A percentile compares a stretch with the other conserved stretches of the same genome.
Evolutionary conservation across 2,329 filamentous ascomycete species (phyloP).

Genomic region (Pseudogymnoascus verrucosus): DNA sequence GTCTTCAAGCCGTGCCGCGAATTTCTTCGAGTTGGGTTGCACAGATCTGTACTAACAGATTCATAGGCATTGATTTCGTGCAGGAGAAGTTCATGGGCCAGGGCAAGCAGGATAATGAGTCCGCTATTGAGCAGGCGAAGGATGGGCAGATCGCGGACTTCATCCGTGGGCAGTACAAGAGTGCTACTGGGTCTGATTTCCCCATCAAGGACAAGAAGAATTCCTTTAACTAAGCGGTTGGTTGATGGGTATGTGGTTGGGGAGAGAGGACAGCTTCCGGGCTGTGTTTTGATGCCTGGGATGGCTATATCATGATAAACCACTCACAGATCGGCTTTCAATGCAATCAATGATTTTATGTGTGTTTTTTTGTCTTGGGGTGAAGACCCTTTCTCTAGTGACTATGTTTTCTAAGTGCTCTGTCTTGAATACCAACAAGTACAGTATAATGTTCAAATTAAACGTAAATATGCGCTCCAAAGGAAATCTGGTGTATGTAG

Average conservation of each 20-base stretch:
- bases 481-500: slow-evolving; percentile 1
- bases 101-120: slow-evolving; percentile 64
- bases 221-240: neutral
- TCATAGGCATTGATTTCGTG: slow-evolving; percentile 62
- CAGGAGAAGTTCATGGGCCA: slow-evolving; percentile 67
- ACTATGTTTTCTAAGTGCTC: neutral
- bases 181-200: slow-evolving; percentile 57
- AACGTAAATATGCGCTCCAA: neutral
- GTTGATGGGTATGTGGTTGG: neutral
- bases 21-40: neutral
- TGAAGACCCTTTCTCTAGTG: neutral
- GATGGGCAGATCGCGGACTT: slow-evolving; percentile 71
- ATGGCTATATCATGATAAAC: neutral
- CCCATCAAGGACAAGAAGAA: slow-evolving; percentile 62
- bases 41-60: slow-evolving; percentile 12
- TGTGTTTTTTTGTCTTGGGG: neutral
- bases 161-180: slow-evolving; percentile 65
- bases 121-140: slow-evolving; percentile 71
- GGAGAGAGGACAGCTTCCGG: neutral
- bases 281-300: neutral
- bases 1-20: neutral
- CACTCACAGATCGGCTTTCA: neutral
- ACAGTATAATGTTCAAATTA: neutral
- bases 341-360: neutral
- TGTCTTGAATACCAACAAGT: neutral